Evolutionary conservation across 2,329 filamentous ascomycete genomes (phyloP).

Genomic region (Aspergillus fijiensis): DNA sequence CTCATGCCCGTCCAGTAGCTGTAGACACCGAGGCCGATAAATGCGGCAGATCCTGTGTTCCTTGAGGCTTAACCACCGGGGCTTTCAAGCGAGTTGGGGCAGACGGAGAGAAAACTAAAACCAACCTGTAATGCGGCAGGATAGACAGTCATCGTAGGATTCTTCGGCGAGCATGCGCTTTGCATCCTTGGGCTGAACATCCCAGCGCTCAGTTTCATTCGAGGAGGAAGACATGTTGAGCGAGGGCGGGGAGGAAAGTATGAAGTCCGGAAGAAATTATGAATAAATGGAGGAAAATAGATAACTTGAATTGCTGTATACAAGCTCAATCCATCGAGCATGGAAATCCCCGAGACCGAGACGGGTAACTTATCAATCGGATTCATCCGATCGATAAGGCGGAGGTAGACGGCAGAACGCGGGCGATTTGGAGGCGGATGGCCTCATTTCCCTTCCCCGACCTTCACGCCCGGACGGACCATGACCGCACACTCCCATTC

Average conservation of each 20-base stretch:
- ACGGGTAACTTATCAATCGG: neutral
- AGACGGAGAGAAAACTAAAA: slow-evolving; percentile 31
- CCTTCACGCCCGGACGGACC: neutral
- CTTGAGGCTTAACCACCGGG: neutral
- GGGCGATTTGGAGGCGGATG: slow-evolving; percentile 1
- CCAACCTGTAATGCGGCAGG: slow-evolving; percentile 71
- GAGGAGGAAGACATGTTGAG: slow-evolving; percentile 27
- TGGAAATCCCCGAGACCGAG: neutral
- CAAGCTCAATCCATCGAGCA: too few species aligned
- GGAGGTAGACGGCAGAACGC: slow-evolving; percentile 36
- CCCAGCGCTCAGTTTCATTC: slow-evolving; percentile 45
- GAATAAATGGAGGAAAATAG: slow-evolving; percentile 3
- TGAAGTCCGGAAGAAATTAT: neutral
- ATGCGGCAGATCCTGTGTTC: slow-evolving; percentile 66
- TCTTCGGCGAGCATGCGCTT: slow-evolving; percentile 54
- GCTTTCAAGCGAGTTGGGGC: neutral
- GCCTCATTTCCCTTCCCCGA: slow-evolving; percentile 1
- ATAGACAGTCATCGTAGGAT: slow-evolving; percentile 61
- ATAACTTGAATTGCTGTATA: neutral
- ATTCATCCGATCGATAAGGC: slow-evolving; percentile 20
- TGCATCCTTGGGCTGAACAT: slow-evolving; percentile 58
- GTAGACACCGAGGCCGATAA: slow-evolving; percentile 73
- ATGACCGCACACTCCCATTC: neutral
- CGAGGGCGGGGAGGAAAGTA: neutral
- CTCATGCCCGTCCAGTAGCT: slow-evolving; percentile 73